Conservation (phyloP, 257 asterid genomes). For the Paraleonurus japonicus region DNA sequence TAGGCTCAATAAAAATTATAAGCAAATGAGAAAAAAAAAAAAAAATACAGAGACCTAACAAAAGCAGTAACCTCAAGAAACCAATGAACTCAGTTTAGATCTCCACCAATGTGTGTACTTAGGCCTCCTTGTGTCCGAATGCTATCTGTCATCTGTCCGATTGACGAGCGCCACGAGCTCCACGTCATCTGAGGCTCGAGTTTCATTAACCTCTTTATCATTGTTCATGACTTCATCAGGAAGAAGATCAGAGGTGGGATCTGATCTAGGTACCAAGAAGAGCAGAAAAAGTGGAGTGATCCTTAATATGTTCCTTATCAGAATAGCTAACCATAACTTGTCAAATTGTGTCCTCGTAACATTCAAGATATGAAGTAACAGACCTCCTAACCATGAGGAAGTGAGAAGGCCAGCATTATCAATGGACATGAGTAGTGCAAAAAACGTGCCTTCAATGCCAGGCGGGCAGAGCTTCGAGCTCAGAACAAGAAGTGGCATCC, state of each 20-base stretch:
- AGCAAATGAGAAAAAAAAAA: neutral
- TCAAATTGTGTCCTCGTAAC: slow-evolving; percentile 65
- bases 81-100: neutral
- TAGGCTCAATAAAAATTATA: neutral
- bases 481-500: slow-evolving; percentile 97
- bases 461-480: slow-evolving; percentile 85
- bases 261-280: slow-evolving; percentile 67
- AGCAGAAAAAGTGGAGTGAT: slow-evolving; percentile 56
- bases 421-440: slow-evolving; percentile 89
- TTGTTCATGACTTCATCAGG: slow-evolving; percentile 41
- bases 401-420: slow-evolving; percentile 84
- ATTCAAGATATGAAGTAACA: slow-evolving; percentile 61
- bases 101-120: neutral
- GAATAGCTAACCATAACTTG: slow-evolving; percentile 72
- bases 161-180: slow-evolving; percentile 78
- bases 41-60: neutral
- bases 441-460: slow-evolving; percentile 89
- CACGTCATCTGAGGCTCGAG: slow-evolving; percentile 40
- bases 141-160: slow-evolving; percentile 41
- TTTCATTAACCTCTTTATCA: slow-evolving; percentile 40
- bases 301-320: slow-evolving; percentile 66
- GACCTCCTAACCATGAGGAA: slow-evolving; percentile 85
- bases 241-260: slow-evolving; percentile 52
- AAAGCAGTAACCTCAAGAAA: slow-evolving; percentile 20
- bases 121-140: slow-evolving; percentile 3